Base-by-base conservation (phyloP, 1,284 basidiomycete genomes). In the Bjerkandera adusta region DNA sequence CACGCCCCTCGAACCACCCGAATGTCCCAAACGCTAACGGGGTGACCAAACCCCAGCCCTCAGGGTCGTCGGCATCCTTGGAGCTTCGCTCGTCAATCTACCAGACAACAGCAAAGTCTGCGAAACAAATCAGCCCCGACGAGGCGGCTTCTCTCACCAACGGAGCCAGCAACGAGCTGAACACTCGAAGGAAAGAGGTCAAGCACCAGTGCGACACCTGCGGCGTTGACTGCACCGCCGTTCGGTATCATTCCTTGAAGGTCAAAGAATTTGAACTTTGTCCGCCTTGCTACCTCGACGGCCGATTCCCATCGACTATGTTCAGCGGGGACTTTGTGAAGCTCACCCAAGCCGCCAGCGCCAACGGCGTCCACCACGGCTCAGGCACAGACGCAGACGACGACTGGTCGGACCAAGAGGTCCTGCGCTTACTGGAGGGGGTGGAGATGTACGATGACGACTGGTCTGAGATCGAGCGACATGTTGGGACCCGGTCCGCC, bases 401-500 rank as follows among this genome's bases (percentile, higher is more conserved):
- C 54, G 85, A 88, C 54, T 99, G 97, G 97, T 79, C 83, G 3
- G 94, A 97, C 64, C 88, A 94, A 62, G 97, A 99, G 68, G 79
- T 89, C 15, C 69, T 99, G 11, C 70, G 92, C 2, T 74, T 99
- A 12, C 77, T 99, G 15, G 96, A 99, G 68, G 97, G 88, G 13
- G 81, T 99, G 42, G 96, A 99, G 69, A 96, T 99, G 92, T 94
- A 87, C 65, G 92, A 97, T 55, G 96, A 98, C 62, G 96, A 98
- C 63, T 99, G 95, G 96, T 84, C 83, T 22, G 80, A 83, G 29
- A 85, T 99, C 49, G 86, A 93, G 52, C 87, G 92, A 56, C 95
- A 99, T 63, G 93, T 99, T 37, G 90, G 86, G 11, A 92, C 92
- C 18, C 78, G 94, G 37, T 85, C 85, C 13, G 87, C 93, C 30